A percentile compares a stretch with the other conserved stretches of the same genome.
Evolutionary conservation across 345 rosid genomes (phyloP).

Genomic region (Salix caprea): DNA sequence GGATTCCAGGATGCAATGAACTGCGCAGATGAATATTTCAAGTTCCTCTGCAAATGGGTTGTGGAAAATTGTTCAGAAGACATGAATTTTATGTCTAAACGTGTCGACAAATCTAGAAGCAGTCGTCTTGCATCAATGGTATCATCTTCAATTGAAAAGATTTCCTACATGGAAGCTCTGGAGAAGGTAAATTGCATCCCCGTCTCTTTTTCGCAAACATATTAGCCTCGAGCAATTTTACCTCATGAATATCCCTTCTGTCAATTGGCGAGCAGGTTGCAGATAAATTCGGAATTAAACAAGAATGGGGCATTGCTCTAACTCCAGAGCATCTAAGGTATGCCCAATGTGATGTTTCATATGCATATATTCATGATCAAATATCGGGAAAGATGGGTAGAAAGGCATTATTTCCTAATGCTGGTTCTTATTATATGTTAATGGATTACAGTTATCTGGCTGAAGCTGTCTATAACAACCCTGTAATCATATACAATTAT

Average conservation of each 20-base stretch:
- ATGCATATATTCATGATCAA: background rate
- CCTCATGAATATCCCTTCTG: background rate
- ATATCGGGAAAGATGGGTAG: background rate
- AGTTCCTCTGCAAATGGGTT: constrained; percentile 69
- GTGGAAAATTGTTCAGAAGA: constrained; percentile 60
- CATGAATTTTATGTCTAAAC: constrained; percentile 53
- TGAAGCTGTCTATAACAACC: constrained; percentile 58
- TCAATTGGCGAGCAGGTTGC: constrained; percentile 34
- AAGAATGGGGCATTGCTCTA: constrained; percentile 59
- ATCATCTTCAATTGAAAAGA: constrained; percentile 39
- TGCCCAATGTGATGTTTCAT: background rate
- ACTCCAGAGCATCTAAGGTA: constrained; percentile 81
- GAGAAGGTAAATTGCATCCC: constrained; percentile 39
- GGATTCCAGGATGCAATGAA: constrained; percentile 66
- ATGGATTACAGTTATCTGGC: constrained; percentile 55
- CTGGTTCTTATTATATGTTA: background rate
- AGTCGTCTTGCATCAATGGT: constrained; percentile 51
- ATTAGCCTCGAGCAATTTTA: background rate
- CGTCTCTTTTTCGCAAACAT: background rate
- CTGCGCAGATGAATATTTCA: constrained; percentile 67
- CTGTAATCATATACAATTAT: constrained; percentile 56
- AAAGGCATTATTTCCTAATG: background rate
- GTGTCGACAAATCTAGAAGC: constrained; percentile 47
- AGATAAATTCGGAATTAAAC: constrained; percentile 49
- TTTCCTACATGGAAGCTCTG: constrained; percentile 63